Percentiles rank a stretch among this genome's conserved stretches.
Evolutionary conservation across 169 alveolate genomes (phyloP).

Genomic region (Eimeria sp.): DNA sequence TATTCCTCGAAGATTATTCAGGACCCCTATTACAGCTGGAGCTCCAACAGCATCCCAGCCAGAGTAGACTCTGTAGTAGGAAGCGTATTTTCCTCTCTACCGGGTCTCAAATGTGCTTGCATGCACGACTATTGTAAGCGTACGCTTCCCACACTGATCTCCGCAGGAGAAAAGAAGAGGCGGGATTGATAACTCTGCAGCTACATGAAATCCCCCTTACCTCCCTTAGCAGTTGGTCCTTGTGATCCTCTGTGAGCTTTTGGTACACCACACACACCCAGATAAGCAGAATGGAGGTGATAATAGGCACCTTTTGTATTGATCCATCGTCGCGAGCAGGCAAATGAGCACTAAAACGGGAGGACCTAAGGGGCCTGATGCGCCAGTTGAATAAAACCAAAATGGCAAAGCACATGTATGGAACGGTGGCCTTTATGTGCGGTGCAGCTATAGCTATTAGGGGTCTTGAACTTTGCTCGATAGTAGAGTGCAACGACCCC

Average conservation of each 20-base stretch:
- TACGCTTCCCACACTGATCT: not conserved
- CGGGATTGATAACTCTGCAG: not conserved
- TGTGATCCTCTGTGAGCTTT: not conserved
- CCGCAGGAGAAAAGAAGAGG: not conserved
- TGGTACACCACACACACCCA: not conserved
- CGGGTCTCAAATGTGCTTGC: not conserved
- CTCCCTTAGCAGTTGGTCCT: not conserved
- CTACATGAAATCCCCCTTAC: not conserved
- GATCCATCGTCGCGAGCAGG: not conserved
- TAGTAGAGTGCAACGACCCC: no score
- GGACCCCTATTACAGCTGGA: not conserved
- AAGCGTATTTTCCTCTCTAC: not conserved
- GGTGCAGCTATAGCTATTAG: not conserved
- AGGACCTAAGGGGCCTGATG: not conserved
- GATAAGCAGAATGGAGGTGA: not conserved
- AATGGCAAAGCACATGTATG: not conserved
- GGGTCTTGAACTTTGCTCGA: no score
- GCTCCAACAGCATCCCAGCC: not conserved
- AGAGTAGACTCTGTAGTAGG: not conserved
- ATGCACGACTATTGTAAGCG: not conserved
- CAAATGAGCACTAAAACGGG: not conserved
- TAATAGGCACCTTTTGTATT: not conserved
- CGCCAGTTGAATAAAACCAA: not conserved
- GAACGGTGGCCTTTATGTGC: not conserved
- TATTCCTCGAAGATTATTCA: no score